These are phyloP conservation scores for Trichoderma aggressivum DNA, from an alignment of 2,329 filamentous ascomycete species.

Conservation along the genomic window DNA sequence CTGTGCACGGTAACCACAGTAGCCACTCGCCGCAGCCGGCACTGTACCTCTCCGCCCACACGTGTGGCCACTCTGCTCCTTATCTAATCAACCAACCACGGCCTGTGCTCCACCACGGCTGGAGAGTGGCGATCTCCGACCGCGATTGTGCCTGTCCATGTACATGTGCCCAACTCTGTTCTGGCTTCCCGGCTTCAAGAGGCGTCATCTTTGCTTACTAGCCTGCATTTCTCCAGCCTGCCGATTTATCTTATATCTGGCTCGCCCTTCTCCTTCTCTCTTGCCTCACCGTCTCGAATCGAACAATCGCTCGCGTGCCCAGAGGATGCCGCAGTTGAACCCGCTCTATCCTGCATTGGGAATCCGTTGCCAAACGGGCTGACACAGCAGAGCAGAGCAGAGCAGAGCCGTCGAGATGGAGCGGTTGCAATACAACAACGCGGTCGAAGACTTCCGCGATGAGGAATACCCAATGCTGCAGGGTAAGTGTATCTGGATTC, in stretches of 20 bases:
- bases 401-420: not conserved
- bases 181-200: not conserved
- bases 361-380: slow-evolving; percentile 3
- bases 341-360: not conserved
- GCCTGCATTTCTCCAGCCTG: not conserved
- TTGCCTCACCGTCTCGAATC: not conserved
- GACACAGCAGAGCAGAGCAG: not conserved
- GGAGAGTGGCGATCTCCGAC: slow-evolving; percentile 35
- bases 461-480: slow-evolving; percentile 67
- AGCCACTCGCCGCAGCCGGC: fast-evolving
- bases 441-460: slow-evolving; percentile 56
- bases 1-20: not conserved
- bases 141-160: slow-evolving; percentile 29
- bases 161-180: not conserved
- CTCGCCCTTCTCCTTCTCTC: not conserved
- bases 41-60: not conserved
- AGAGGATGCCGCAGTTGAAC: slow-evolving; percentile 1
- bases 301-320: not conserved
- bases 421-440: slow-evolving; percentile 48
- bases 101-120: slow-evolving; percentile 6
- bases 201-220: slow-evolving; percentile 12
- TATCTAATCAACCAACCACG: not conserved
- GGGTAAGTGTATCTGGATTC: slow-evolving; percentile 40
- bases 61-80: not conserved
- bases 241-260: not conserved